Evolutionary conservation across 257 asterid species (phyloP), one percentile per base, ranked within the genome.

Genomic region (Solanum pennellii): DNA sequence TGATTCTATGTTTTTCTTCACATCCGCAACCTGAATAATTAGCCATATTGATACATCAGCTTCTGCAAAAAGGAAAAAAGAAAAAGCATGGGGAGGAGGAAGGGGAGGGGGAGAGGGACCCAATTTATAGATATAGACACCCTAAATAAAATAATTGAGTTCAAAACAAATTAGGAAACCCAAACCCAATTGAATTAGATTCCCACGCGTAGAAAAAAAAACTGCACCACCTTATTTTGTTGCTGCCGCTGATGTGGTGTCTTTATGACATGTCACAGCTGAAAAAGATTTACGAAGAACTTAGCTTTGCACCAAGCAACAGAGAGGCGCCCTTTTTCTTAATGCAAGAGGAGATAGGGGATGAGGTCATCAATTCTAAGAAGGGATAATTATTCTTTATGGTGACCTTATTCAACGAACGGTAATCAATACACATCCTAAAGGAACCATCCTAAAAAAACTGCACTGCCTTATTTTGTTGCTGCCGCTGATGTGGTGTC

Each of bases 1-100:
- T 69, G 94, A 89, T 88, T 95, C 98, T 52, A 96, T 95, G 80
- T 42, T 82, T 89, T 91, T 94, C 95, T 96, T 96, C 93, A 96
- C 96, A 91, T 94, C 94, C 11, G 91, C 92, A 90, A 96, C 95
- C 99, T 96, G 80, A 87, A 85, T 18, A 86, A 33, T 23, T 27
- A 13, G 44, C 37, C 73, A 41, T 47, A 11, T 16, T 47, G 74
- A 66, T 39, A 45, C n/a, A 62, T 86, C 88, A 87, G 77, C 86
- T 33, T 49, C 52, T n/a, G 41, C 69, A 74, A 7, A 31, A 42
- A 66, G 7, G 75, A 15, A 65, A 42, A 71, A 13, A 31, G 25
- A 33, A 31, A 31, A 31, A n/a, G 76, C 60, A 85, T 41, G 59
- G 66, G n/a, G 41, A 21, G 59, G 21, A 33, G 82, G 42, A 71